These are phyloP conservation scores for Colletotrichum sp. DNA, from an alignment of 2,329 filamentous ascomycete species.

Conservation along the genomic window DNA sequence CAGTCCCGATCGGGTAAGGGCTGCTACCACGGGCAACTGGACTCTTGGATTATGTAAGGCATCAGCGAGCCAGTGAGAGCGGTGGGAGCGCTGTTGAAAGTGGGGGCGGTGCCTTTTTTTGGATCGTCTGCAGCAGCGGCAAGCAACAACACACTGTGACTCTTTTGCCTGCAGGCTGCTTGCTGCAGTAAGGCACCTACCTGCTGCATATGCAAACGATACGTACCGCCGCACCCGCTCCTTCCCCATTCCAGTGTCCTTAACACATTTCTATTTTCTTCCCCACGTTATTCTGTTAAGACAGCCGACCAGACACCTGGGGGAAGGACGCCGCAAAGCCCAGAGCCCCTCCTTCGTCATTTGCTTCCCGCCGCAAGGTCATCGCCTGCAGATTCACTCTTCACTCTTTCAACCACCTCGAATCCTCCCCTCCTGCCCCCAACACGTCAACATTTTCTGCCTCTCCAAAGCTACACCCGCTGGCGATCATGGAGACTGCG, in stretches of 20 bases:
- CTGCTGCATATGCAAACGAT: neutral
- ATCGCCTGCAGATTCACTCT: neutral
- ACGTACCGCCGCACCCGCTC: neutral
- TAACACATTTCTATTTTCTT: neutral
- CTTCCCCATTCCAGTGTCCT: neutral
- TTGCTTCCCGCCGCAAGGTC: neutral
- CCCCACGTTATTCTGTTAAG: neutral
- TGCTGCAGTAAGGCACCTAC: neutral
- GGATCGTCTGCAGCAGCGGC: neutral
- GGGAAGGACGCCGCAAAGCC: neutral
- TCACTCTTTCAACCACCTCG: neutral
- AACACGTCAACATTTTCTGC: neutral
- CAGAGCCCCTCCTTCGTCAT: neutral
- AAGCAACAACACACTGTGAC: neutral
- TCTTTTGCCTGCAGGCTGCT: neutral
- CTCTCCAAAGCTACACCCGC: neutral
- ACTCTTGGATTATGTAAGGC: neutral
- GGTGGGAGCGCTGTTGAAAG: neutral
- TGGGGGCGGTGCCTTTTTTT: conserved; percentile 8
- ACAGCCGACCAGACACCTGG: neutral
- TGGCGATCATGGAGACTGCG: neutral
- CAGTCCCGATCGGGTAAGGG: neutral
- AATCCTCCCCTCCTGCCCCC: neutral
- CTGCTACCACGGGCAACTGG: conserved; percentile 25
- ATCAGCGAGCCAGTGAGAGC: neutral